These are phyloP conservation scores for Candida sp. DNA, from an alignment of 1,139 yeast species.

Conservation along the genomic window DNA sequence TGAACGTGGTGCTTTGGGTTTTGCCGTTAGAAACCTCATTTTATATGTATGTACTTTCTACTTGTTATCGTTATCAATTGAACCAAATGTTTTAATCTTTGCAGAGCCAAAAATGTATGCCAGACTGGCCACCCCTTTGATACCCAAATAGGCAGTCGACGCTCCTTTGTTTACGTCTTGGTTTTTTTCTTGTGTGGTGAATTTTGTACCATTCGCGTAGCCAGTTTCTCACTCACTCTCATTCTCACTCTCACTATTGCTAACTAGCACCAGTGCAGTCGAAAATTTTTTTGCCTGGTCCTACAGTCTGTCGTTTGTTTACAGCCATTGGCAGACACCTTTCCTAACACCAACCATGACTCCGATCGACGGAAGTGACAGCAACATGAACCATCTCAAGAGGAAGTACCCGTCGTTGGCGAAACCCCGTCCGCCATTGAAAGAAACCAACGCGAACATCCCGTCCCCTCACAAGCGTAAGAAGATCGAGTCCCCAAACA, in stretches of 20 bases:
- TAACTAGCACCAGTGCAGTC: neutral
- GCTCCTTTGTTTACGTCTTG: neutral
- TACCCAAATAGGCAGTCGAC: neutral
- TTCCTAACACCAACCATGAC: neutral
- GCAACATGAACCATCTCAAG: constrained; percentile 8
- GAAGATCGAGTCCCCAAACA: constrained; percentile 2
- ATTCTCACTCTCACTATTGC: neutral
- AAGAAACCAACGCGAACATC: constrained; percentile 46
- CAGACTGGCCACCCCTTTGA: neutral
- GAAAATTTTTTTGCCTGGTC: neutral
- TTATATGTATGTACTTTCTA: too few species aligned
- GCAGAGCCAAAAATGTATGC: too few species aligned
- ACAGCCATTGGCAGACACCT: neutral
- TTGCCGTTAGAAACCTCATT: too few species aligned
- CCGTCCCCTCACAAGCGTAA: constrained; percentile 33
- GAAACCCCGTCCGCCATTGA: constrained; percentile 40
- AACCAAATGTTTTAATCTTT: too few species aligned
- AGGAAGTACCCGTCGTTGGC: constrained; percentile 16
- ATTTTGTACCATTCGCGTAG: constrained; percentile 4
- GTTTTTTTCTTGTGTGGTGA: neutral
- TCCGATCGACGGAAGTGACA: neutral
- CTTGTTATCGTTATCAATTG: too few species aligned
- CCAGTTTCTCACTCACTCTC: neutral
- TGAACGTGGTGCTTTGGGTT: too few species aligned
- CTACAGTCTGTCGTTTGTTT: neutral